phyloP scores from a whole-genome alignment of 192 early-diverging fungal species.

The Rhizoclosmatium globosum region DNA sequence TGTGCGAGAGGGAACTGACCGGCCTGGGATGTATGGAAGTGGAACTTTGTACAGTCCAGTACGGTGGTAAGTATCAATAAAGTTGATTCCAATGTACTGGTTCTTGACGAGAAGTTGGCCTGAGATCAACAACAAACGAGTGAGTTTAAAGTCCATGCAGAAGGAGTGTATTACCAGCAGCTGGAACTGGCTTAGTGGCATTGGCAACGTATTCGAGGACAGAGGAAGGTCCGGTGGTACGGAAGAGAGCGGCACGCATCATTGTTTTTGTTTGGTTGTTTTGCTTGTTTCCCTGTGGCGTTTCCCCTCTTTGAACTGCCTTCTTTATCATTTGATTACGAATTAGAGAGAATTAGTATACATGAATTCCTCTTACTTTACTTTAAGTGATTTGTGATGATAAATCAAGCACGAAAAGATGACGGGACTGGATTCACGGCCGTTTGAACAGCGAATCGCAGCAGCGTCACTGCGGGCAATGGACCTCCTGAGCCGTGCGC shows the following conservation, averaged over 20 bases:
- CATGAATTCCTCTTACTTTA: too few species aligned
- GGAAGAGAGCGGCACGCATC: conserved; percentile 36
- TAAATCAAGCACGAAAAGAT: too few species aligned
- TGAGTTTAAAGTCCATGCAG: not conserved
- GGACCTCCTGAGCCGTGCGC: conserved; percentile 7
- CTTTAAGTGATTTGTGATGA: too few species aligned
- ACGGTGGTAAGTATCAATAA: conserved; percentile 91
- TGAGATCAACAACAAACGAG: not conserved
- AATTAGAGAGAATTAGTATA: too few species aligned
- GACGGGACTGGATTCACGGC: not conserved
- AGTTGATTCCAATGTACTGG: conserved; percentile 83
- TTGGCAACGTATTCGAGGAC: conserved; percentile 32
- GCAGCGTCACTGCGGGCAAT: conserved; percentile 9
- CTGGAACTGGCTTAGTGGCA: conserved; percentile 26
- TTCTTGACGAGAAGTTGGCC: conserved; percentile 78
- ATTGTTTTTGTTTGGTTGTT: not conserved
- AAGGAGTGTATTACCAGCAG: not conserved
- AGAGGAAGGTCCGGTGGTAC: conserved; percentile 20
- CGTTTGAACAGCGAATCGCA: not conserved
- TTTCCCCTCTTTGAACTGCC: too few species aligned
- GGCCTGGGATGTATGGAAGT: conserved; percentile 75
- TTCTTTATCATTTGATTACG: too few species aligned
- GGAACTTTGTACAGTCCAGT: conserved; percentile 75
- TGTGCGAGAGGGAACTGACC: conserved; percentile 30
- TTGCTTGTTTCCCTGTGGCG: not conserved